These are phyloP conservation scores for Auriscalpium vulgare DNA, from an alignment of 768 basidiomycete genomes.

Conservation along the genomic window DNA sequence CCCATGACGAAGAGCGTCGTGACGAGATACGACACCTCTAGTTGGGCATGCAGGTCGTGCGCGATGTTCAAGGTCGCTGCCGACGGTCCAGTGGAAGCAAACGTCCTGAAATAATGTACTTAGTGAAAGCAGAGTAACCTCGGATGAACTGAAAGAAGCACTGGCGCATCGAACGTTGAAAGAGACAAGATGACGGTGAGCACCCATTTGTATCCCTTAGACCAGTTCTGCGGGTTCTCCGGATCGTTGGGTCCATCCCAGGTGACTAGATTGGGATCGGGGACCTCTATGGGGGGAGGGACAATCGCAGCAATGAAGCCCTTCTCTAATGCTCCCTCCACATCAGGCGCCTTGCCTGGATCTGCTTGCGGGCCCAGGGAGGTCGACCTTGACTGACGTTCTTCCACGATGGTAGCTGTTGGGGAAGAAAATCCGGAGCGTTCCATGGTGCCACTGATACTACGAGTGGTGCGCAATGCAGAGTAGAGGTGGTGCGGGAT, in stretches of 20 bases:
- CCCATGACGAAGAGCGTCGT: constrained; percentile 7
- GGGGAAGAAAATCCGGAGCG: too few species aligned
- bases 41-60: neutral
- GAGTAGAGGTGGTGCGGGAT: too few species aligned
- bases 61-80: neutral
- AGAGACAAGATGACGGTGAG: neutral
- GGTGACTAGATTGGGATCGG: neutral
- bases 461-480: too few species aligned
- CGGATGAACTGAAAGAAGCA: neutral
- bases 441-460: too few species aligned
- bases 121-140: neutral
- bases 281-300: neutral
- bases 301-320: too few species aligned
- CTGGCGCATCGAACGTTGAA: neutral
- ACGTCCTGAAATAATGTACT: neutral
- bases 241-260: constrained; percentile 7
- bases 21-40: constrained; percentile 4
- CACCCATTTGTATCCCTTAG: constrained; percentile 1
- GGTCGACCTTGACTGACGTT: too few species aligned
- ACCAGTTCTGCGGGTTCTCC: constrained; percentile 10
- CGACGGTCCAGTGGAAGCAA: constrained; percentile 7
- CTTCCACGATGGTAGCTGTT: too few species aligned
- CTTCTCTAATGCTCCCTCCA: too few species aligned
- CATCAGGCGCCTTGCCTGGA: too few species aligned
- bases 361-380: too few species aligned